A percentile compares a stretch with the other conserved stretches of the same genome.
Conservation (phyloP, 2,329 filamentous ascomycete genomes). For the Leptographium flavum region DNA sequence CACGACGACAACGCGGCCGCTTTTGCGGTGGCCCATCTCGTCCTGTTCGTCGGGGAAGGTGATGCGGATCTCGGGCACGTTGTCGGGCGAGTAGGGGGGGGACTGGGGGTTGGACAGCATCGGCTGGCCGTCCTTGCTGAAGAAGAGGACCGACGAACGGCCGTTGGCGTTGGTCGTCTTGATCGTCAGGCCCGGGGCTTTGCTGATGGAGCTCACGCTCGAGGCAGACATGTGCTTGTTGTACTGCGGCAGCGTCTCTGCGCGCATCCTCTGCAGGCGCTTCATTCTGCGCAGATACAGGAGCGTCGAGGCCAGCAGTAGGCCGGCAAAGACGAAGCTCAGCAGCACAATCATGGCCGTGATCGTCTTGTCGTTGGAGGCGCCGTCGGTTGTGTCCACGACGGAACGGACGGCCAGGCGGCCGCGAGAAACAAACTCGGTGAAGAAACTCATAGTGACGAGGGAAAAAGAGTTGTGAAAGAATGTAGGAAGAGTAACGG, state of each 20-base stretch:
- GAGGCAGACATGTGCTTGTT: conserved; percentile 17
- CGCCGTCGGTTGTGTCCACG: conserved; percentile 20
- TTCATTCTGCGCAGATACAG: conserved; percentile 56
- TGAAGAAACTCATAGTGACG: conserved; percentile 23
- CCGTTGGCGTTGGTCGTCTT: conserved; percentile 34
- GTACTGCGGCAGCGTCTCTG: conserved; percentile 54
- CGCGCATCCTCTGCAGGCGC: conserved; percentile 29
- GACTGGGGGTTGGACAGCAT: conserved; percentile 63
- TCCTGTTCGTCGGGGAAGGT: conserved; percentile 96
- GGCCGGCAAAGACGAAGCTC: conserved; percentile 58
- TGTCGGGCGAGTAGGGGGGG: conserved; percentile 65
- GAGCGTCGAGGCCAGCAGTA: conserved; percentile 54
- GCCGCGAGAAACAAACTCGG: conserved; percentile 23
- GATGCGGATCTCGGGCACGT: conserved; percentile 90
- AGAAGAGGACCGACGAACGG: conserved; percentile 59
- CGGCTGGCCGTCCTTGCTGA: conserved; percentile 55
- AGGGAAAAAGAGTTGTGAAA: not conserved
- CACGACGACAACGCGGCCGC: conserved; percentile 81
- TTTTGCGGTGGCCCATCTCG: conserved; percentile 64
- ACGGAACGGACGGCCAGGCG: conserved; percentile 34
- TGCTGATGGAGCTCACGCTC: no score
- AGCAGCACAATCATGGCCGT: conserved; percentile 70
- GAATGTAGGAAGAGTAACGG: no score
- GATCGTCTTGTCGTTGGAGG: conserved; percentile 43
- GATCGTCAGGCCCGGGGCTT: conserved; percentile 41